A percentile compares a stretch with the other conserved stretches of the same genome.
Conservation (phyloP, 768 basidiomycete genomes). For the Boletus bicolor region DNA sequence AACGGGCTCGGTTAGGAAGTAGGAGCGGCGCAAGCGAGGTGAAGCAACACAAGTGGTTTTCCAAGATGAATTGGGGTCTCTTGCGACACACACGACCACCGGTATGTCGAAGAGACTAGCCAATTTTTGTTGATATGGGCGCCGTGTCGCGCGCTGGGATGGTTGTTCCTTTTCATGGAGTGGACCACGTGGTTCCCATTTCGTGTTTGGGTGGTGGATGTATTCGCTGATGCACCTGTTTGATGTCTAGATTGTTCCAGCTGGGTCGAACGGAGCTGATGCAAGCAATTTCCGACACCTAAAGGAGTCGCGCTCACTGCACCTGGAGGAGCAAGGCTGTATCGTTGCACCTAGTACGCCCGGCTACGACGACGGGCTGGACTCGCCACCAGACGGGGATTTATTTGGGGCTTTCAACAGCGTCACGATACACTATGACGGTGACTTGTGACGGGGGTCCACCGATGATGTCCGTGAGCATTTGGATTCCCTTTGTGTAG, state of each 20-base stretch:
- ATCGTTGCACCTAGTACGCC: constrained; percentile 37
- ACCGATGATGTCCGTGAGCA: not conserved
- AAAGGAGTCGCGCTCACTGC: constrained; percentile 88
- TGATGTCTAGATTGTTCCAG: constrained; percentile 69
- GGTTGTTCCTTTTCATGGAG: not conserved
- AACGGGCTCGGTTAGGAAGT: constrained; percentile 83
- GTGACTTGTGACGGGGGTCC: constrained; percentile 42
- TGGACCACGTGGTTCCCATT: constrained; percentile 11
- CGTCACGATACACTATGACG: constrained; percentile 85
- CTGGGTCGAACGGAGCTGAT: constrained; percentile 69
- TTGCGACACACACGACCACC: constrained; percentile 90
- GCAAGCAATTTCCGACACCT: constrained; percentile 87
- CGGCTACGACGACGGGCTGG: constrained; percentile 43
- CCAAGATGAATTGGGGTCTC: constrained; percentile 94
- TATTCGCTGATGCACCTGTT: constrained; percentile 22
- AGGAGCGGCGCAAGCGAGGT: constrained; percentile 96
- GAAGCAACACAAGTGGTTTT: constrained; percentile 98
- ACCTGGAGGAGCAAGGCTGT: constrained; percentile 69
- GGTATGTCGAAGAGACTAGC: constrained; percentile 45
- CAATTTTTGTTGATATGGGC: not conserved
- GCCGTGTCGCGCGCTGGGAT: not conserved
- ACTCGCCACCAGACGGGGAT: constrained; percentile 50
- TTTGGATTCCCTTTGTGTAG: constrained; percentile 1
- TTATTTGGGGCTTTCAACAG: constrained; percentile 87
- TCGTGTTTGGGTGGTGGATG: constrained; percentile 19